Conservation (phyloP, 306 rosid genomes). For the Glycyrrhiza uralensis region DNA sequence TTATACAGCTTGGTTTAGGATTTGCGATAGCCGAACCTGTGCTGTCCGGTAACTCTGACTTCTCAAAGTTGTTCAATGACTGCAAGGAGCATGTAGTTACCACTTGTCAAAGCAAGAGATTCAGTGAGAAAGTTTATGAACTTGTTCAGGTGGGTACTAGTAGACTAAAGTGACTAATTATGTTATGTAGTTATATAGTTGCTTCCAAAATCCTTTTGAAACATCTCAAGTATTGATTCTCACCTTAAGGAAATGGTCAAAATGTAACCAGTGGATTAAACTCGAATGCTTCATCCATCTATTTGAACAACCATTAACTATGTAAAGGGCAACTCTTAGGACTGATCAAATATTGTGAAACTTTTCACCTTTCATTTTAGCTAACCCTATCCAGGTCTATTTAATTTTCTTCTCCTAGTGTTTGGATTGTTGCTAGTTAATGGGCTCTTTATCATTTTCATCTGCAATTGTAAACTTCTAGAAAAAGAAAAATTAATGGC, state of each 20-base stretch:
- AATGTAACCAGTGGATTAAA: background rate
- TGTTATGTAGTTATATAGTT: background rate
- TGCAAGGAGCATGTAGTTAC: slow-evolving; percentile 68
- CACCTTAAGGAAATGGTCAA: slow-evolving; percentile 1
- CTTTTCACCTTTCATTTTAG: background rate
- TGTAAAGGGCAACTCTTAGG: background rate
- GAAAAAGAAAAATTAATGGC: background rate
- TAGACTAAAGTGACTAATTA: slow-evolving; percentile 16
- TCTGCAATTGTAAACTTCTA: background rate
- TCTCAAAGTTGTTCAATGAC: slow-evolving; percentile 70
- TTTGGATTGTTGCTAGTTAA: background rate
- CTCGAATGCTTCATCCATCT: background rate
- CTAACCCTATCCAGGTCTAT: background rate
- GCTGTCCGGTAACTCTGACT: slow-evolving; percentile 45
- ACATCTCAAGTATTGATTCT: background rate
- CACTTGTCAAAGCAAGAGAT: slow-evolving; percentile 55
- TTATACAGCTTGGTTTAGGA: slow-evolving; percentile 84
- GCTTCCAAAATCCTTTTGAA: background rate
- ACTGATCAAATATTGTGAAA: background rate
- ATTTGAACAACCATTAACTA: background rate
- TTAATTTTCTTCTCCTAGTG: background rate
- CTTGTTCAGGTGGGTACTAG: slow-evolving; percentile 68
- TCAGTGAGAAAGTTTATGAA: slow-evolving; percentile 70
- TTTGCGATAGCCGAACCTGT: slow-evolving; percentile 64
- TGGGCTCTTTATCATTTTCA: background rate